phyloP scores from a whole-genome alignment of 176 grass and related monocot genomes.

The Cenchrus americanus region DNA sequence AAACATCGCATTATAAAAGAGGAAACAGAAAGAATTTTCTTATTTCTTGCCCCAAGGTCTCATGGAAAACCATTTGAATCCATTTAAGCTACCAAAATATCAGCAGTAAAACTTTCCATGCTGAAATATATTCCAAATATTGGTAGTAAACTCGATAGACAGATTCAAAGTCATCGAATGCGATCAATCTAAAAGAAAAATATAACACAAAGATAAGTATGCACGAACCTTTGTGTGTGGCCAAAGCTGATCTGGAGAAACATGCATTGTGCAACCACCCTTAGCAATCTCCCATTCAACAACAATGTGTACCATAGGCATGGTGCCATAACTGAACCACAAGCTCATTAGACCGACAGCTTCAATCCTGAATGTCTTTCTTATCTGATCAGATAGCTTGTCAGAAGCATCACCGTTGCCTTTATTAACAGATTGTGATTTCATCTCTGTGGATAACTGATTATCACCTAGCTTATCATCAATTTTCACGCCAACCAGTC shows the following conservation, averaged over 20 bases:
- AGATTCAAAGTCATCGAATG: slow-evolving; percentile 14
- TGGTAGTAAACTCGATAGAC: neutral
- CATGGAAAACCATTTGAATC: neutral
- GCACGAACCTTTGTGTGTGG: slow-evolving; percentile 89
- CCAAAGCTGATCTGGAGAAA: slow-evolving; percentile 99
- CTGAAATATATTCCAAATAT: neutral
- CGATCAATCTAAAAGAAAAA: neutral
- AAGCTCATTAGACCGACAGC: slow-evolving; percentile 95
- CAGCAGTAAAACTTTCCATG: neutral
- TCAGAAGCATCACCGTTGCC: slow-evolving; percentile 58
- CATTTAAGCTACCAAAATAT: neutral
- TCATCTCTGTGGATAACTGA: slow-evolving; percentile 43
- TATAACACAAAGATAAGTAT: slow-evolving; percentile 13
- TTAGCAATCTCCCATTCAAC: slow-evolving; percentile 94
- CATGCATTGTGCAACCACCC: slow-evolving; percentile 93
- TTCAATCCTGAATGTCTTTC: slow-evolving; percentile 97
- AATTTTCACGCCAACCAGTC: slow-evolving; percentile 73
- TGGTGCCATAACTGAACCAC: slow-evolving; percentile 93
- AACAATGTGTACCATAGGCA: slow-evolving; percentile 99
- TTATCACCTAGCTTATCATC: slow-evolving; percentile 72
- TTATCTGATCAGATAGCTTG: slow-evolving; percentile 85
- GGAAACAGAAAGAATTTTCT: neutral
- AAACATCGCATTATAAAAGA: slow-evolving; percentile 1
- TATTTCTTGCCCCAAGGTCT: slow-evolving; percentile 23
- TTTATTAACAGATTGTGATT: slow-evolving; percentile 61